Evolutionary conservation across 371 early-diverging fungal genomes (phyloP), one percentile per base, ranked within the genome.

Genomic region (Rhizopus microsporus): DNA sequence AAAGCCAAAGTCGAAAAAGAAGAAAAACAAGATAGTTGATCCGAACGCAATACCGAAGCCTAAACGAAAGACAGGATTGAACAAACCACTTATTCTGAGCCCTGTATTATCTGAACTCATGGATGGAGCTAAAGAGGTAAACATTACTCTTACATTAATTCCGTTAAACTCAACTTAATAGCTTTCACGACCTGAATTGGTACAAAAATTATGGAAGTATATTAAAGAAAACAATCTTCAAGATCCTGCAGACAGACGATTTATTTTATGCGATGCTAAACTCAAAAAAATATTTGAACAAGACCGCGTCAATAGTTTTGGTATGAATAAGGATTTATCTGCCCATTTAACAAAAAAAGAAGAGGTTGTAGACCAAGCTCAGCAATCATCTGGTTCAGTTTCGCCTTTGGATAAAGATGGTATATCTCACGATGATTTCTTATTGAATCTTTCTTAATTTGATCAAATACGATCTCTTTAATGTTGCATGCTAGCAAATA

Each of bases 161-260:
- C 23, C 1, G 7, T 53, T 39, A 17, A 43, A 16, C 38, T 59
- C 9, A n/a, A n/a, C 63, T 13, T 4, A 30, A 35, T 67, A 81
- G 82, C 57, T 83, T 31, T 78, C 83, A 30, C 56, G 84, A 54
- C 75, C 82, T 13, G 80, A 80, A 61, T 62, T 86, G 7, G 84
- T 84, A 7, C 85, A 82, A 60, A 59, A 67, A 17, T 46, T 84
- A 16, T 84, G 85, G 86, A 73, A 62, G 29, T 82, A 86, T 50
- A 83, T 85, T 55, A 84, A 86, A 63, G 72, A 67, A 30, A 69
- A 84, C 53, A 59, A 81, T 42, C 69, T 85, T 30, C 85, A 85
- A 56, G 86, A 86, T 67, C 85, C 86, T 32, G 63, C 66, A 4
- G 83, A 85, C 56, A 69, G 78, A 51, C 60, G 85, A 49, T 79